These are phyloP conservation scores for Elaphomyces granulatus DNA, from an alignment of 495 filamentous ascomycete genomes.

Conservation along the genomic window DNA sequence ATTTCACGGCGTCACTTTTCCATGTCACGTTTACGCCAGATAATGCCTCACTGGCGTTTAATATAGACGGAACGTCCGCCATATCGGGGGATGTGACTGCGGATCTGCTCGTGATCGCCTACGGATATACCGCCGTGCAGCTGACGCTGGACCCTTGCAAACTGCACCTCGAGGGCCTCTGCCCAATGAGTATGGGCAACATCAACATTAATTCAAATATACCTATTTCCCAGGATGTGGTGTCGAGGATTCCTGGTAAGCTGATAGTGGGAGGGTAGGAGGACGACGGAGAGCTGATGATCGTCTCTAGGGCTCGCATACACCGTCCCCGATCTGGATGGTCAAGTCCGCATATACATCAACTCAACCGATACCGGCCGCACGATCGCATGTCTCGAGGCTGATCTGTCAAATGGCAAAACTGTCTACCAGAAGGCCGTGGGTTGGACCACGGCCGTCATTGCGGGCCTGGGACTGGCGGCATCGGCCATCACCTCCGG, in stretches of 20 bases:
- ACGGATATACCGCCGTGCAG: slow-evolving; percentile 56
- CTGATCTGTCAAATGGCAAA: slow-evolving; percentile 79
- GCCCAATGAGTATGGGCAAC: slow-evolving; percentile 82
- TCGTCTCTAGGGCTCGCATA: slow-evolving; percentile 53
- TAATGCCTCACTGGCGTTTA: slow-evolving; percentile 55
- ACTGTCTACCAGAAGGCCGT: slow-evolving; percentile 83
- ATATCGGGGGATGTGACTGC: slow-evolving; percentile 77
- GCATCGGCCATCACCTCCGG: slow-evolving; percentile 73
- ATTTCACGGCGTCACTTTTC: slow-evolving; percentile 73
- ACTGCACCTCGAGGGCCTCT: slow-evolving; percentile 56
- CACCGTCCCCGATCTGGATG: slow-evolving; percentile 84
- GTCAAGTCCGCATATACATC: slow-evolving; percentile 67
- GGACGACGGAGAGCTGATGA: too few relatives aligned
- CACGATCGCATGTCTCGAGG: slow-evolving; percentile 77
- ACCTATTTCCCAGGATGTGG: slow-evolving; percentile 38
- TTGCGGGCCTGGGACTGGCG: slow-evolving; percentile 69
- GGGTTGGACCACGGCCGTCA: slow-evolving; percentile 76
- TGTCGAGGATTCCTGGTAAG: slow-evolving; percentile 54
- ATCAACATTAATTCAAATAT: slow-evolving; percentile 63
- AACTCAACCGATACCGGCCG: slow-evolving; percentile 44
- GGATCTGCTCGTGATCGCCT: slow-evolving; percentile 61
- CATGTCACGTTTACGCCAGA: slow-evolving; percentile 65
- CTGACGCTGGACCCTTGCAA: slow-evolving; percentile 65
- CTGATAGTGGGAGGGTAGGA: too few relatives aligned
- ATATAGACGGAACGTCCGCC: slow-evolving; percentile 69